These are phyloP conservation scores for Colletotrichum camelliae DNA, from an alignment of 2,329 filamentous ascomycete species.

Conservation along the genomic window DNA sequence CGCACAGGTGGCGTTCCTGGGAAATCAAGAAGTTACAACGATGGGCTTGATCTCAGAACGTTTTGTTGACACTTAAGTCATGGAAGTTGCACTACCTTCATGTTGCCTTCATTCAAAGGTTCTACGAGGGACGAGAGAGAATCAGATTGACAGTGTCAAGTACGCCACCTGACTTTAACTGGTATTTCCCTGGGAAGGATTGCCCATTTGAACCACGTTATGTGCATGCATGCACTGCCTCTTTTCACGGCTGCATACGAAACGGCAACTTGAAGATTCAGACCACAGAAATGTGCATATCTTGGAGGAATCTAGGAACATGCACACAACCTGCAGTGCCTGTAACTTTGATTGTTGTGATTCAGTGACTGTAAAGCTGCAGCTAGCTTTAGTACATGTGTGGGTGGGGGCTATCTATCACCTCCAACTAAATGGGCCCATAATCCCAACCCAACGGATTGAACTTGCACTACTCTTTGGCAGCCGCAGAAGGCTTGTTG, in stretches of 20 bases:
- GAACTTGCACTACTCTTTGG: background rate
- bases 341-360: background rate
- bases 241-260: background rate
- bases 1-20: background rate
- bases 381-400: background rate
- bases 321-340: background rate
- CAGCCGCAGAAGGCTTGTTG: background rate
- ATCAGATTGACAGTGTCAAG: background rate
- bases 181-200: background rate
- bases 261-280: background rate
- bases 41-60: background rate
- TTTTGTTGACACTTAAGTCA: background rate
- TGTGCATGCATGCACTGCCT: too few species aligned
- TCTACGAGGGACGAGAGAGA: background rate
- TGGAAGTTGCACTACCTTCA: background rate
- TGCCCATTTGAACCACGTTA: too few species aligned
- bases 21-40: background rate
- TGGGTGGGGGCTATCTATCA: fast-evolving
- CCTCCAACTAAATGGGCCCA: fast-evolving
- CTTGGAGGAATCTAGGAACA: background rate
- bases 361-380: background rate
- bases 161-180: background rate
- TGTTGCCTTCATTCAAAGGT: fast-evolving
- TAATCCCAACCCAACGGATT: background rate
- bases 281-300: background rate